Evolutionary conservation across 2,329 filamentous ascomycete genomes (phyloP), one percentile per base, ranked within the genome.

Genomic region (Pestalotiopsis sp.): DNA sequence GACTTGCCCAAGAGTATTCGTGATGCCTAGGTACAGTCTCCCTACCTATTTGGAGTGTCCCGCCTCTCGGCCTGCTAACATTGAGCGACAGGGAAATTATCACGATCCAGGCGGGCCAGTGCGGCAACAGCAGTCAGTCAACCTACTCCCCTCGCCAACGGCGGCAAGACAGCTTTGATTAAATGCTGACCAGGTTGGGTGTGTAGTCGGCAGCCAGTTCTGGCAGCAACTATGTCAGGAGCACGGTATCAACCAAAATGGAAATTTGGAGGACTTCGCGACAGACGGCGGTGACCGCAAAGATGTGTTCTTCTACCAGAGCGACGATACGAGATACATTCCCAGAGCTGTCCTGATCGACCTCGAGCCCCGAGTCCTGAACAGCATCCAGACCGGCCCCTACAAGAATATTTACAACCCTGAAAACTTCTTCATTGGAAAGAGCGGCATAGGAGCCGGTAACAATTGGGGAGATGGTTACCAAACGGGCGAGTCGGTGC

Each of bases 401-500:
- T 99, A 99, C 85, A 94, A 92, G 80, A 98, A 99, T 79, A 99
- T 99, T 69, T 99, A 99, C 88, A 99, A 99, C 78, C 96, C 96
- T 0, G 96, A 99, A 81, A 99, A 99, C 84, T 98, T 98, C 82
- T 99, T 97, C 79, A 89, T 98, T 65, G 94, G 95, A 75, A 97
- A 97, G 79, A 92, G 95, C 81, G 96, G 96, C 68, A 90, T 93
- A 66, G 96, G 96, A 59, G 96, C 96, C 6, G 96, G 94, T 59
- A 99, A 99, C 81, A 99, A 98, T 80, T 99, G 96, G 96, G 96
- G 94, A 69, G 92, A 96, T 76, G 96, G 96, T 60, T 99, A 99
- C 81, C 91, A 96, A 72, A 94, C 93, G 66, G 96, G 94, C 73
- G 94, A 98, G 79, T 86, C 87, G 58, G 94, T 99, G 22, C 94